Percentiles rank a stretch among this genome's conserved stretches.
Evolutionary conservation across 2,329 filamentous ascomycete species (phyloP).

Genomic region (Venturia effusa): DNA sequence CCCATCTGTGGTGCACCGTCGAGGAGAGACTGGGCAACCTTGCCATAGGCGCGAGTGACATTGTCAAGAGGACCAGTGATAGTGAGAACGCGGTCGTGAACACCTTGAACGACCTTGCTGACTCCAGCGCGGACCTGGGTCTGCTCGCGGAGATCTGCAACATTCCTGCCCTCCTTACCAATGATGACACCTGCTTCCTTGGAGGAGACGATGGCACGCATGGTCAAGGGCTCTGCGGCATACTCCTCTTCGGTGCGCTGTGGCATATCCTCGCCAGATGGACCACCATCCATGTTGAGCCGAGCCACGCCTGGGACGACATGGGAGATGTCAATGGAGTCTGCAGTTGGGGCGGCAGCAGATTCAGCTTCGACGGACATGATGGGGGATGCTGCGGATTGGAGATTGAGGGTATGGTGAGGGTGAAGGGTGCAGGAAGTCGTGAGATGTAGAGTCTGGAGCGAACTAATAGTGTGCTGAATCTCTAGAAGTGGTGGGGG

Average conservation of each 20-base stretch:
- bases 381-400: neutral
- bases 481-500: neutral
- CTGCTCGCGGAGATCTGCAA: conserved; percentile 91
- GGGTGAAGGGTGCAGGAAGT: neutral
- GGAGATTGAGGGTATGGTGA: neutral
- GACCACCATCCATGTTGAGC: conserved; percentile 7
- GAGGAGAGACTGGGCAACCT: conserved; percentile 81
- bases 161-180: conserved; percentile 96
- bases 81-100: conserved; percentile 92
- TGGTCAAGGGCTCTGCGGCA: conserved; percentile 78
- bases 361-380: conserved; percentile 6
- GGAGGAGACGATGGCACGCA: conserved; percentile 95
- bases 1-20: conserved; percentile 92
- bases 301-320: neutral
- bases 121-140: conserved; percentile 97
- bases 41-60: conserved; percentile 83
- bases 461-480: conserved; percentile 2
- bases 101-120: conserved; percentile 95
- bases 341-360: conserved; percentile 3
- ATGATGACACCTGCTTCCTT: conserved; percentile 99
- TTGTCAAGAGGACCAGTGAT: conserved; percentile 84
- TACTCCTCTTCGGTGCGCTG: conserved; percentile 98
- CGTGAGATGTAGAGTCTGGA: conserved; percentile 2
- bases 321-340: conserved; percentile 1
- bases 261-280: conserved; percentile 57